Evolutionary conservation across 116 monocot genomes (phyloP), one percentile per base, ranked within the genome.

Genomic region (Zostera marina): DNA sequence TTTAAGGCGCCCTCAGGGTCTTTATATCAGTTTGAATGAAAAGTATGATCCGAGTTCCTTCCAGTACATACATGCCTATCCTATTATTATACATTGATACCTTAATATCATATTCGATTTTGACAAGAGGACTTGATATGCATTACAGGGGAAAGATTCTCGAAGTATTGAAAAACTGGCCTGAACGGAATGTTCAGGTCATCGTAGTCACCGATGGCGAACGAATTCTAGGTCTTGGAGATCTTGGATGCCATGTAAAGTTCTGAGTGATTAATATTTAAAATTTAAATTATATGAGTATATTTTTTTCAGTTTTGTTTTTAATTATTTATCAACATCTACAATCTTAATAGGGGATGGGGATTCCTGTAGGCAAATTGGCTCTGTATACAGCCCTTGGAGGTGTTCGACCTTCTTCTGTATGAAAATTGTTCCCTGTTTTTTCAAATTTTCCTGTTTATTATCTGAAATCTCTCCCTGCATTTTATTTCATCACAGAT

Each of bases 381-480:
- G 63, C 83, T 52, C 72, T 92, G 2, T 92, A 92, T 71, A 87
- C 92, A 48, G 92, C 92, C 22, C 84, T 92, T n/a, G 87, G 92
- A 63, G 92, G 92, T 54, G 38, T 92, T 16, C 76, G 74, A 19
- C 92, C 92, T 63, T 83, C 92, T 66, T 72, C 83, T 4, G 92
- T 92, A 69, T 76, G 76, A 52, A 49, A 10, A 26, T 23, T 41
- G 8, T 40, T 32, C 32, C 32, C 58, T 41, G 41, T n/a, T 14
- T 47, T 8, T 59, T 21, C 59, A 59, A 8, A 38, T 32, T 32
- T 0, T 22, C 4, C 24, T n/a, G 7, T 46, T 5, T 8, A 44
- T 44, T 12, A n/a, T 20, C 23, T 14, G 14, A 7, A n/a, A n/a
- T n/a, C n/a, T n/a, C n/a, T n/a, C n/a, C 24, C 26, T n/a, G 23